phyloP scores from a whole-genome alignment of 495 filamentous ascomycete genomes.

The Lentithecium fluviatile region DNA sequence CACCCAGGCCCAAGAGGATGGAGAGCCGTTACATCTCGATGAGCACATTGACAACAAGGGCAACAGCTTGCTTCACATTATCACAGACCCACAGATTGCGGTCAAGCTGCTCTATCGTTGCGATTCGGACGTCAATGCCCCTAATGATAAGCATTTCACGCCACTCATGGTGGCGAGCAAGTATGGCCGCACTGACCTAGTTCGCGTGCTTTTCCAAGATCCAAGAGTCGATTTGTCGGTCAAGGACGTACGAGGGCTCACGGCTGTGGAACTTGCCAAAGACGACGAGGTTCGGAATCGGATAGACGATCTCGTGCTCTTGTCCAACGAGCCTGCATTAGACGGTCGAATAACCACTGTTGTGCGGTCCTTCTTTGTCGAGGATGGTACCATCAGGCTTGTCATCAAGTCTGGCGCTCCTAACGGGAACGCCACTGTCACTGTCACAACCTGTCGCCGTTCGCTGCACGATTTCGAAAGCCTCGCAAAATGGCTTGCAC shows the following conservation, averaged over 20 bases:
- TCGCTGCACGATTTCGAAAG: conserved; percentile 90
- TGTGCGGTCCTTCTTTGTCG: conserved; percentile 95
- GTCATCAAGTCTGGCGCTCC: conserved; percentile 91
- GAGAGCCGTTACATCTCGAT: conserved; percentile 79
- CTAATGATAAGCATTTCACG: conserved; percentile 93
- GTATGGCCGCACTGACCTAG: conserved; percentile 91
- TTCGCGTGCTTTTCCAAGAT: conserved; percentile 83
- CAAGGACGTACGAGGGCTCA: conserved; percentile 84
- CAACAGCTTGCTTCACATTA: conserved; percentile 90
- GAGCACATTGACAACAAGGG: conserved; percentile 91
- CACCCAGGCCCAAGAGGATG: conserved; percentile 70
- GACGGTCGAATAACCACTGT: conserved; percentile 88
- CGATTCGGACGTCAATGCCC: conserved; percentile 92
- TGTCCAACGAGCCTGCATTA: conserved; percentile 66
- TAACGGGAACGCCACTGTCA: conserved; percentile 64
- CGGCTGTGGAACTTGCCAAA: conserved; percentile 94
- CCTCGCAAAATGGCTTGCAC: conserved; percentile 77
- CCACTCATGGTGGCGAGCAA: conserved; percentile 99
- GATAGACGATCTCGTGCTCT: conserved; percentile 88
- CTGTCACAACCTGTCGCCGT: conserved; percentile 90
- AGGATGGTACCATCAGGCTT: conserved; percentile 90
- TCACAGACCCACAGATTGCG: conserved; percentile 79
- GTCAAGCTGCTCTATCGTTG: conserved; percentile 72
- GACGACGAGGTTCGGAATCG: conserved; percentile 96
- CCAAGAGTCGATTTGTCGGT: conserved; percentile 79